Base-by-base conservation (phyloP, 2,329 filamentous ascomycete species). In the Trichoderma guizhouense region DNA sequence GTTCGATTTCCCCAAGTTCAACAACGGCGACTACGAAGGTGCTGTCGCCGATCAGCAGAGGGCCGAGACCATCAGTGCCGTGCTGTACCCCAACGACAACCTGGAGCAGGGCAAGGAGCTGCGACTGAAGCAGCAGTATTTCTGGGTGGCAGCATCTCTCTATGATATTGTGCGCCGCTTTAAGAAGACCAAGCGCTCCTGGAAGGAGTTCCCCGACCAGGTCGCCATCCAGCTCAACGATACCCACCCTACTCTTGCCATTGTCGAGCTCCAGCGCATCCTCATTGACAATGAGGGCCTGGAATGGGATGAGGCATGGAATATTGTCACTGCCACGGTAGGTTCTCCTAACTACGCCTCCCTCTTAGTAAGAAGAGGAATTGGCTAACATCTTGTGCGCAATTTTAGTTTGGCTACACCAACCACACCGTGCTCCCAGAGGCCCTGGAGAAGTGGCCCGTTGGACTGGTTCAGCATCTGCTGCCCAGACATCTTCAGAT, bases 1-100 rank as follows among this genome's bases (percentile, higher is more conserved):
- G 82, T 99, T 99, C 75, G 95, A 99, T 84, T 99, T 99, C 84
- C 95, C 98, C 79, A 98, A 98, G 82, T 99, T 99, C 90, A 99
- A 99, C 84, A 96, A 88, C 72, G 96, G 96, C 74, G 95, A 99
- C 77, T 99, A 99, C 80, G 96, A 99, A 84, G 96, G 93, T 84
- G 97, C 96, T 14, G 96, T 99, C 51, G 93, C 93, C n/a, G 96
- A 99, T 76, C 94, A 98, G 83, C 96, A 99, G 85, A 92, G 93
- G 72, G 96, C 96, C n/a, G 96, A 99, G 86, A 98, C 95, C 70
- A 99, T 99, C 84, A 98, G 95, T 67, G 95, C 95, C 36, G 96
- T 99, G 15, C 84, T 99, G 58, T 99, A 99, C 80, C 96, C 96
- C 73, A 99, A 99, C 79, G 95, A 98, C 83, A 98, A 97, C 82